These are phyloP conservation scores for Tetrahymena borealis DNA, from an alignment of 73 alveolate species.

Conservation along the genomic window DNA sequence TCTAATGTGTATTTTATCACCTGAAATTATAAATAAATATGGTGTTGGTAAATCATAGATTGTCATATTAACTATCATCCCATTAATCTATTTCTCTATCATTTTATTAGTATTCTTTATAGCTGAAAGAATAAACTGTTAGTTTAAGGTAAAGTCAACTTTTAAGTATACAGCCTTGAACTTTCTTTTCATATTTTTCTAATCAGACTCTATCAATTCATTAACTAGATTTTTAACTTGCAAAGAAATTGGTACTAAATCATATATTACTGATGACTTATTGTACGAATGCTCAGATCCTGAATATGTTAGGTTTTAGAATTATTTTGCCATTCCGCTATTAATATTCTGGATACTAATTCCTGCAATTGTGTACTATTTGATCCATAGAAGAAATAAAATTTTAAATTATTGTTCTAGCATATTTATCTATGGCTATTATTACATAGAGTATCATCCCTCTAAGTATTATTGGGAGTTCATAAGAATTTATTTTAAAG, in stretches of 20 bases:
- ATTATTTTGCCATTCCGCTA: not conserved
- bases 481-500: not conserved
- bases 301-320: not conserved
- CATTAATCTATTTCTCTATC: not conserved
- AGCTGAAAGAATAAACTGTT: not conserved
- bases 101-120: not conserved
- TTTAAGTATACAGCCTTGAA: not conserved
- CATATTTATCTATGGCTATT: not conserved
- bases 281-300: not conserved
- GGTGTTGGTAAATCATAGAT: not conserved
- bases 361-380: not conserved
- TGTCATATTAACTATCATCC: not conserved
- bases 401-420: not conserved
- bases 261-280: not conserved
- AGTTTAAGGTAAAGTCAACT: not conserved
- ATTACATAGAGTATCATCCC: not conserved
- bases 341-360: not conserved
- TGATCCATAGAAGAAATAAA: not conserved
- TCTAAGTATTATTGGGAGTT: not conserved
- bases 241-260: not conserved
- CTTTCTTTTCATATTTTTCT: not conserved
- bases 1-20: not conserved
- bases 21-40: not conserved
- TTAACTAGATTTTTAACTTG: not conserved
- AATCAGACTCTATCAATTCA: not conserved